Percentiles rank a stretch among this genome's conserved stretches.
Conservation (phyloP, 495 filamentous ascomycete genomes). For the Daldinia grandis region DNA sequence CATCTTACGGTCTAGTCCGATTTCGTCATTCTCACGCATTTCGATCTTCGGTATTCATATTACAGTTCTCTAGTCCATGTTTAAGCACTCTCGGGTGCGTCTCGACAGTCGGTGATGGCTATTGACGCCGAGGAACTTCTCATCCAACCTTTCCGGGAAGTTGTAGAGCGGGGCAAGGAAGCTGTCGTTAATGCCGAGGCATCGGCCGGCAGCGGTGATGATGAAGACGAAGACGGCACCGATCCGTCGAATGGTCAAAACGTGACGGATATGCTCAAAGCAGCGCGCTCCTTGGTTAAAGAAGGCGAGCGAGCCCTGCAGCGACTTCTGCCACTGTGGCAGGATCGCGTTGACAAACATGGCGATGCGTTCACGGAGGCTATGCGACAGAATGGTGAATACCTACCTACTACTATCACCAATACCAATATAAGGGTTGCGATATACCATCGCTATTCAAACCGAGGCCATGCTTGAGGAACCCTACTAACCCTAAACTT, state of each 20-base stretch:
- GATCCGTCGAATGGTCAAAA: conserved; percentile 9
- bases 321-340: conserved; percentile 48
- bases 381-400: conserved; percentile 50
- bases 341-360: conserved; percentile 45
- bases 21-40: conserved; percentile 22
- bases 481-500: conserved; percentile 16
- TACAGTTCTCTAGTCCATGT: conserved; percentile 18
- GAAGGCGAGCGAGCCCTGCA: conserved; percentile 50
- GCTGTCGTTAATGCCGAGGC: conserved; percentile 47
- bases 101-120: conserved; percentile 45
- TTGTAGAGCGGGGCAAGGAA: conserved; percentile 45
- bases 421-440: background rate
- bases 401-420: background rate
- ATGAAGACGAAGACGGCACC: conserved; percentile 25
- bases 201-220: conserved; percentile 15
- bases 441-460: background rate
- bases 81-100: conserved; percentile 17
- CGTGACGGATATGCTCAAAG: conserved; percentile 40
- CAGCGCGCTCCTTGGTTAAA: conserved; percentile 43
- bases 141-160: conserved; percentile 51
- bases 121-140: conserved; percentile 49
- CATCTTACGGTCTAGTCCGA: conserved; percentile 15
- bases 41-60: conserved; percentile 6
- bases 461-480: background rate
- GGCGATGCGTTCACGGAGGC: conserved; percentile 47